Evolutionary conservation across 2,329 filamentous ascomycete genomes (phyloP).

Genomic region (Penicillium polonicum): DNA sequence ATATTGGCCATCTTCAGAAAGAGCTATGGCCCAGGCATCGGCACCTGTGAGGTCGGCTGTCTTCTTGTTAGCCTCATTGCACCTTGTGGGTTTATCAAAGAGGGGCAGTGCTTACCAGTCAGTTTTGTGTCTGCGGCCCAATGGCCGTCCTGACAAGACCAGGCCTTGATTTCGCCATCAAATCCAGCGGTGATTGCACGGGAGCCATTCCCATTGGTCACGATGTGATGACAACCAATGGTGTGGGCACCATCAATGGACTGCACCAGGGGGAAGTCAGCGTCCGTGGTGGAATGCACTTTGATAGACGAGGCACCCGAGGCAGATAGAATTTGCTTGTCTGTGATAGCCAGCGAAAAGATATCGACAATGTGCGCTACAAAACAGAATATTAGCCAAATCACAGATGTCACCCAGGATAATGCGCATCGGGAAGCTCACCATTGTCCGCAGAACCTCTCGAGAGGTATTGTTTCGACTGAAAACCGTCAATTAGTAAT

Average conservation of each 20-base stretch:
- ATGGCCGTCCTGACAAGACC: constrained; percentile 60
- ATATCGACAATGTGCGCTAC: constrained; percentile 80
- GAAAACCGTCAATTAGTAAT: constrained; percentile 8
- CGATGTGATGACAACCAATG: constrained; percentile 87
- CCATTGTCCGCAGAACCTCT: constrained; percentile 87
- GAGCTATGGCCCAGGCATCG: constrained; percentile 81
- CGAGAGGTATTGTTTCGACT: constrained; percentile 99
- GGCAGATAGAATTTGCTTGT: constrained; percentile 72
- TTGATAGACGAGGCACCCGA: constrained; percentile 81
- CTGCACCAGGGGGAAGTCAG: constrained; percentile 75
- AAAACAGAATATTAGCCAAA: constrained; percentile 27
- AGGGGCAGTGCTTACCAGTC: constrained; percentile 37
- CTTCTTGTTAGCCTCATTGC: constrained; percentile 5
- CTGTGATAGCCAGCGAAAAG: constrained; percentile 76
- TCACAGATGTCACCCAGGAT: neutral
- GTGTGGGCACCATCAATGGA: constrained; percentile 77
- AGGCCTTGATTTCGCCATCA: constrained; percentile 82
- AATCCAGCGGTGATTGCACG: constrained; percentile 84
- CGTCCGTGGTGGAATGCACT: constrained; percentile 70
- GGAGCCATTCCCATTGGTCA: constrained; percentile 66
- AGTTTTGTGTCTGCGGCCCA: constrained; percentile 55
- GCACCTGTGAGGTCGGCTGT: constrained; percentile 48
- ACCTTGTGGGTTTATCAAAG: neutral
- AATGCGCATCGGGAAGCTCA: constrained; percentile 40
- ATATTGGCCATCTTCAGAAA: constrained; percentile 80